Evolutionary conservation across 495 filamentous ascomycete genomes (phyloP), one percentile per base, ranked within the genome.

Genomic region (Aspergillus leporis): DNA sequence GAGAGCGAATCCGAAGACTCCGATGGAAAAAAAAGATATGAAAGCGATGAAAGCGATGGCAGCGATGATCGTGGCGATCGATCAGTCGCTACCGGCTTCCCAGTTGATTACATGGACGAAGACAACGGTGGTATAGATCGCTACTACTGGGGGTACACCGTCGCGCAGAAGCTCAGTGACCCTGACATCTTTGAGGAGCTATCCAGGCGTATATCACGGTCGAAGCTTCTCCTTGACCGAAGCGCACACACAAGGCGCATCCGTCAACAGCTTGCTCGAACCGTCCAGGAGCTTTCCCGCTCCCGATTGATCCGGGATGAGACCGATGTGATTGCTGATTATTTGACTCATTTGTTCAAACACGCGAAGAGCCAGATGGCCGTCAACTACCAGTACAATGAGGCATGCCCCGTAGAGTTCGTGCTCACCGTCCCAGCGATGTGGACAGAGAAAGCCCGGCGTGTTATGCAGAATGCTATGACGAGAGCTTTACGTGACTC

Each of bases 241-340:
- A 54, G 52, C 21, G 36, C 23, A 23, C 23, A 32, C 21, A 54
- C 52, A 22, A 13, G 18, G 19, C 14, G 13, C 7, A 22, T 54
- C 4, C 52, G 52, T 8, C 21, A 41, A 14, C 18, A 10, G 7
- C 31, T 53, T 13, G n/a, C 32, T 25, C 30, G 19, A 3, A 32
- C 40, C 18, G 52, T 54, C 22, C 4, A 19, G 14, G 19, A 40
- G 9, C 52, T 54, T 9, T 23, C 25, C 12, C 23, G 40, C 3
- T n/a, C 14, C 12, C 4, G 14, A 10, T 8, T 54, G 3, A 43
- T 54, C 12, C 18, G 32, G 8, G 18, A 40, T n/a, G 51, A 53
- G 22, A 53, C 32, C n/a, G 51, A 53, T 40, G 25, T 54, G 12
- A 54, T 54, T 25, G 52, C 52, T 9, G 52, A 54, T 40, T 54